Base-by-base conservation (phyloP, 2,329 filamentous ascomycete species). In the Xylaria sp. region DNA sequence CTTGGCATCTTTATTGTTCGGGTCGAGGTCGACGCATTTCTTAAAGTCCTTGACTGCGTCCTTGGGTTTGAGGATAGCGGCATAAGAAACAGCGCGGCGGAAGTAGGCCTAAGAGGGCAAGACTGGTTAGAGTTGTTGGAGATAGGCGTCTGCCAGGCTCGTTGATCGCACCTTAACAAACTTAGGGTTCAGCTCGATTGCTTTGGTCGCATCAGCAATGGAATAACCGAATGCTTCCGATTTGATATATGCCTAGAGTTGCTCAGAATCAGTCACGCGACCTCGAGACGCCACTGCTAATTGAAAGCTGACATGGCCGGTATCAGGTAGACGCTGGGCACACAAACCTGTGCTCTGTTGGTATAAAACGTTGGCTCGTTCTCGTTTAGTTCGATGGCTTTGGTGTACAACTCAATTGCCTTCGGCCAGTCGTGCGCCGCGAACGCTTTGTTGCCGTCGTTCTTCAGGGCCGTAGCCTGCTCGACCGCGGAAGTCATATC, bases 161-260 rank as follows among this genome's bases (percentile, higher is more conserved):
- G 23, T 57, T 33, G 3, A 57, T 46, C 81, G 72, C 80, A 94
- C 93, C 90, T 98, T 98, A 80, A 95, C 88, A 79, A 97, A 93
- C 77, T 89, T 88, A 17, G 93, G 89, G 77, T 98, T 93, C 67
- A 98, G 84, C 79, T 97, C 93, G 77, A 98, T 90, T 17, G 96
- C 96, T 81, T 93, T 97, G 62, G 92, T 93, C 38, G 95, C 93
- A 82, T 99, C 96, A 61, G 90, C 86, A 75, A 98, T 92, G 28
- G 96, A 94, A 83, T 95, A 97, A 46, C 96, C 96, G 79, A 94
- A 98, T 23, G 95, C 90, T 81, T 99, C 96, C 46, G 95, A 90
- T 83, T 97, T 98, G 81, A 99, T 95, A 80, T 99, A 88, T 72
- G 93, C 93, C 93, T 97, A 76, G 23, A 64, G 31, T 26, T 61